Conservation (phyloP, 2,329 filamentous ascomycete species). For the Diaporthe citrichinensis region DNA sequence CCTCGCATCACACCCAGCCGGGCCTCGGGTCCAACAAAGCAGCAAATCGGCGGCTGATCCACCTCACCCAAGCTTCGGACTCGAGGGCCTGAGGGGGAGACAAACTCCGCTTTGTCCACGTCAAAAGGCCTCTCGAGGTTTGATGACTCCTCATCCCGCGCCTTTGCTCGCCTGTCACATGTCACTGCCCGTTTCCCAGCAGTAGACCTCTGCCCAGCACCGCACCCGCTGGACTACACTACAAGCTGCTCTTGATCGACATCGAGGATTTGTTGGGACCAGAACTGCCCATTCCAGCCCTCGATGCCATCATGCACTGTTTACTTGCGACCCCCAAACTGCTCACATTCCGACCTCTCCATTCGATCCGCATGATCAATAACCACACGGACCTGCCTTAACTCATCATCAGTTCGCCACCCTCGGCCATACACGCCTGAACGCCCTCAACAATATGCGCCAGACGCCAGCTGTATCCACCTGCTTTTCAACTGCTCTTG, state of each 20-base stretch:
- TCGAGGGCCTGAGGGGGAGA: not conserved
- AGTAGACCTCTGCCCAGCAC: too few species aligned
- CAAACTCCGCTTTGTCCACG: constrained; percentile 23
- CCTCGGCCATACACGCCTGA: not conserved
- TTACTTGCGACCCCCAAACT: constrained; percentile 8
- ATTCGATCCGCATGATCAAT: not conserved
- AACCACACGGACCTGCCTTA: not conserved
- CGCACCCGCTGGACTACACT: not conserved
- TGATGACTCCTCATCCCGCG: constrained; percentile 11
- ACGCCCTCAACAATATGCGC: constrained; percentile 12
- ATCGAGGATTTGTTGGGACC: constrained; percentile 27
- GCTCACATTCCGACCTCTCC: constrained; percentile 24
- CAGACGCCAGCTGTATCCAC: not conserved
- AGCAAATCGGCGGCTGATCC: constrained; percentile 19
- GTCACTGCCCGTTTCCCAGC: not conserved
- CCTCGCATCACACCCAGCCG: constrained; percentile 12
- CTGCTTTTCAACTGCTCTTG: constrained; percentile 8
- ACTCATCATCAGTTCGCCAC: constrained; percentile 18
- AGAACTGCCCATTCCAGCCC: constrained; percentile 30
- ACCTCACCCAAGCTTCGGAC: constrained; percentile 5
- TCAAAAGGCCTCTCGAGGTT: not conserved
- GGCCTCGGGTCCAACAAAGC: constrained; percentile 20
- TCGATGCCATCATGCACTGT: constrained; percentile 27
- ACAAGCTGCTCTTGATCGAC: constrained; percentile 14
- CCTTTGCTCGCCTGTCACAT: constrained; percentile 15